Conservation (phyloP, 1,284 basidiomycete species). For the Cryptococcus neoformans region DNA sequence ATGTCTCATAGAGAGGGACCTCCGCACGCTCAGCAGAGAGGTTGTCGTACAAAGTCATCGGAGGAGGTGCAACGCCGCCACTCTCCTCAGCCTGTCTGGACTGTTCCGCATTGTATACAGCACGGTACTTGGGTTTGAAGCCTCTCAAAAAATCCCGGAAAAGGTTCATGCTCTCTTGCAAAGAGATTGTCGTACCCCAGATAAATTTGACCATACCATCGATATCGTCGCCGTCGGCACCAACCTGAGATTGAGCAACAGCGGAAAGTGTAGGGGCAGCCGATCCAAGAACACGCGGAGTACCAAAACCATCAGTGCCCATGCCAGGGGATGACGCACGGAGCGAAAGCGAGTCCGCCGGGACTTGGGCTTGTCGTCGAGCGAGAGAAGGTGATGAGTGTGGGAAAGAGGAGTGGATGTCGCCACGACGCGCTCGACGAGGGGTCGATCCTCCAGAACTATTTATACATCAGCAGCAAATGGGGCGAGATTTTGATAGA, state of each 20-base stretch:
- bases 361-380: conserved; percentile 24
- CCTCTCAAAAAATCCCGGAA: conserved; percentile 86
- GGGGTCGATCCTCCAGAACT: conserved; percentile 55
- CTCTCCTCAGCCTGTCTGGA: conserved; percentile 35
- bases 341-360: neutral
- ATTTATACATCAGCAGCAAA: conserved; percentile 45
- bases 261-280: conserved; percentile 63
- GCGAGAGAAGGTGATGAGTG: conserved; percentile 56
- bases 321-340: conserved; percentile 43
- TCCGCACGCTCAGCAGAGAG: conserved; percentile 64
- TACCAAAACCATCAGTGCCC: conserved; percentile 53
- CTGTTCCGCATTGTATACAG: conserved; percentile 58
- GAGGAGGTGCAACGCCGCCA: conserved; percentile 34
- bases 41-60: conserved; percentile 45
- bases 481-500: neutral
- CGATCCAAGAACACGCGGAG: conserved; percentile 46
- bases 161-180: conserved; percentile 83
- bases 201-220: conserved; percentile 77
- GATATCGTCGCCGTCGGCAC: conserved; percentile 38
- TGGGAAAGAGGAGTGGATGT: conserved; percentile 74
- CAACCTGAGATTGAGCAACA: conserved; percentile 50
- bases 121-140: conserved; percentile 92
- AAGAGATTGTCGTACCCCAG: conserved; percentile 94
- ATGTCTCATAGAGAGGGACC: conserved; percentile 73
- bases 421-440: conserved; percentile 70